phyloP scores from a whole-genome alignment of 2,329 filamentous ascomycete species.

The Pseudogymnoascus verrucosus region DNA sequence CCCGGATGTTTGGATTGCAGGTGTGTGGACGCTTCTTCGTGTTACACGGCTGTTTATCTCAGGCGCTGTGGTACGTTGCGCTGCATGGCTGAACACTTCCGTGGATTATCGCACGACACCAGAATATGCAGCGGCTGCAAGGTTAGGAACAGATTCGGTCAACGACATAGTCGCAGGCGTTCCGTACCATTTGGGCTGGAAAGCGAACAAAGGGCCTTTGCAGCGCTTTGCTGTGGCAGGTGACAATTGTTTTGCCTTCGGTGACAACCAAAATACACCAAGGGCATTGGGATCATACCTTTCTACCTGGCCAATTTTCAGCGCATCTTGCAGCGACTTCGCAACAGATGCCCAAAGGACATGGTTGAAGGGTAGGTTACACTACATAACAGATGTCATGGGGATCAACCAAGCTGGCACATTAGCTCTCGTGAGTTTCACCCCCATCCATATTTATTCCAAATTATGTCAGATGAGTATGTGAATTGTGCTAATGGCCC shows the following conservation, averaged over 20 bases:
- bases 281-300: conserved; percentile 53
- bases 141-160: conserved; percentile 44
- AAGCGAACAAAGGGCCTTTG: conserved; percentile 37
- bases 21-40: conserved; percentile 48
- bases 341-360: conserved; percentile 49
- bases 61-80: conserved; percentile 48
- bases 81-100: conserved; percentile 52
- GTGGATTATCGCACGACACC: conserved; percentile 55
- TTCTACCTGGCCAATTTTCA: conserved; percentile 50
- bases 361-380: conserved; percentile 47
- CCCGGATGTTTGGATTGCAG: conserved; percentile 50
- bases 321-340: conserved; percentile 48
- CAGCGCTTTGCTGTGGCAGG: conserved; percentile 23
- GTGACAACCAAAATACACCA: conserved; percentile 37
- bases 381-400: conserved; percentile 46
- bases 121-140: conserved; percentile 49
- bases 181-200: conserved; percentile 56
- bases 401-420: conserved; percentile 52
- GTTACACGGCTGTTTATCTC: conserved; percentile 47
- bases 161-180: conserved; percentile 52
- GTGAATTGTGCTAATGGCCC: background rate
- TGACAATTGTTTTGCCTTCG: conserved; percentile 39
- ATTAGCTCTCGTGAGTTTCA: conserved; percentile 40
- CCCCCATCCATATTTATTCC: background rate
- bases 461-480: conserved; percentile 7